Percentiles rank a stretch among this genome's conserved stretches.
These are phyloP conservation scores for Fusarium fujikuroi DNA, from an alignment of 2,329 filamentous ascomycete genomes.

Conservation along the genomic window DNA sequence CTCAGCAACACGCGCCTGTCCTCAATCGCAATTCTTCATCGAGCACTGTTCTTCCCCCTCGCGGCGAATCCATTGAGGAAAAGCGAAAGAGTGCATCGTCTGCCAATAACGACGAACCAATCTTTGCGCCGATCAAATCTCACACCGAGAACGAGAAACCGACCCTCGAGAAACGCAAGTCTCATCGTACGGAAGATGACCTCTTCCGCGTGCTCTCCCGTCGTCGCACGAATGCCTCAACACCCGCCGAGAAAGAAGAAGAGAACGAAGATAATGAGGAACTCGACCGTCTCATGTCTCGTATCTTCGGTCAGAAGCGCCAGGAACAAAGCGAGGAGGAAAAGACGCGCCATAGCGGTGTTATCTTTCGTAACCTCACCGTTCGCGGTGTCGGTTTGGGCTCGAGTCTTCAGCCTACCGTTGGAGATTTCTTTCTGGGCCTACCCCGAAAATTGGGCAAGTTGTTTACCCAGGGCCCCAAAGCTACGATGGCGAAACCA, in stretches of 20 bases:
- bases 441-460: slow-evolving; percentile 59
- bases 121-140: slow-evolving; percentile 46
- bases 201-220: slow-evolving; percentile 61
- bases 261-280: slow-evolving; percentile 54
- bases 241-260: slow-evolving; percentile 51
- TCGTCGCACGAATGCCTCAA: slow-evolving; percentile 55
- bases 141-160: slow-evolving; percentile 28
- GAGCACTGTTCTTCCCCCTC: slow-evolving; percentile 11
- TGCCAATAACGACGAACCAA: not conserved
- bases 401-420: slow-evolving; percentile 61
- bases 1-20: not conserved
- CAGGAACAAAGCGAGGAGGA: slow-evolving; percentile 75
- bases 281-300: slow-evolving; percentile 71
- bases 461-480: slow-evolving; percentile 60
- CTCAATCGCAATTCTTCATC: slow-evolving; percentile 15
- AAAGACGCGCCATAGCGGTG: slow-evolving; percentile 74
- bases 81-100: not conserved
- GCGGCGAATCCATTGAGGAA: not conserved
- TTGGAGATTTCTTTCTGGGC: slow-evolving; percentile 73
- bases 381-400: slow-evolving; percentile 77
- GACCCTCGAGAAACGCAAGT: slow-evolving; percentile 39
- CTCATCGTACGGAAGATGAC: slow-evolving; percentile 59
- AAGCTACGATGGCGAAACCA: slow-evolving; percentile 64
- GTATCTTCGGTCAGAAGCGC: slow-evolving; percentile 74
- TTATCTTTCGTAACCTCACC: slow-evolving; percentile 76